Evolutionary conservation across 805 yeast genomes (phyloP), one percentile per base, ranked within the genome.

Genomic region (Priceomyces haplophilus): DNA sequence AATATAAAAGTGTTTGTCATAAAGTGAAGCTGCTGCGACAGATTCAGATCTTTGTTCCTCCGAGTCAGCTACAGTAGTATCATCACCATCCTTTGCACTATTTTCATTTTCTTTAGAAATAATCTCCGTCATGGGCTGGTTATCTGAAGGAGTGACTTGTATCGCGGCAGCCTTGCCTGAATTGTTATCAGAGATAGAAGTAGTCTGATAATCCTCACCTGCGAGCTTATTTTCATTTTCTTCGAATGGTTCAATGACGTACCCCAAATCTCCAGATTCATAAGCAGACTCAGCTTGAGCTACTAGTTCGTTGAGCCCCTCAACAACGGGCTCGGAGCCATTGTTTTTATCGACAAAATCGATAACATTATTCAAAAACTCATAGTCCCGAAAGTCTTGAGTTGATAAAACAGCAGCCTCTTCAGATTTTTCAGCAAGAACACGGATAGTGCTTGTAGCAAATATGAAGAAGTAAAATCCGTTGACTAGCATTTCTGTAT

Each of bases 1-100:
- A 23, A 54, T 18, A 21, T 48, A 27, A 10, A 27, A 27, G 15
- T 27, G 31, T 27, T 27, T 24, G 12, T 38, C 35, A 3, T 3
- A 18, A 13, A 21, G 6, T 7, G 24, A 6, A 21, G 24, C 24
- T 21, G 24, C 37, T 13, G 21, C 20, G 3, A 12, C 34, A 4
- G 13, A 32, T 7, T 34, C 23, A 34, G 13, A 21, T 7, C 8
- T 18, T 7, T 18, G 29, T 12, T 23, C 42, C 11, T 16, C 25
- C 4, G 13, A 15, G 15, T 20, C 37, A 30, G 12, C 10, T 6
- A 27, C 39, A 15, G 20, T 27, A 13, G 27, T 40, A 19, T n/a
- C 12, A 15, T 4, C 15, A 30, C 31, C 40, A 29, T 24, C 37
- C 12, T 25, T 37, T 11, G 24, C 39, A 12, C 10, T 20, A 19